Base-by-base conservation (phyloP, 2,329 filamentous ascomycete genomes). In the Talaromyces albobiverticillius region DNA sequence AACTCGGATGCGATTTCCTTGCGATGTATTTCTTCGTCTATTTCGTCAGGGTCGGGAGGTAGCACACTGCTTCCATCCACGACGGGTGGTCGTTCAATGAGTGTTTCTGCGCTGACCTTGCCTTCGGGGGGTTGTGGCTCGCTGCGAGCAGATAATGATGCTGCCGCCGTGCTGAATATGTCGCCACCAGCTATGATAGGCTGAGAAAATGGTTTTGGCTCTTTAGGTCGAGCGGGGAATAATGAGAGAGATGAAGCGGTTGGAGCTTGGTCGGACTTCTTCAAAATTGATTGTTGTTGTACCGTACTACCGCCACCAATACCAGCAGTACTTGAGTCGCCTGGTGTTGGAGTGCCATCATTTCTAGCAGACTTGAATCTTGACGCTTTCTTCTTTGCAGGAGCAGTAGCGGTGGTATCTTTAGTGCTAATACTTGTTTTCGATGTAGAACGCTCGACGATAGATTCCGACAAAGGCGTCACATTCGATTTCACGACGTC, bases 1-100 rank as follows among this genome's bases (percentile, higher is more conserved):
- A 95, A 95, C 66, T 95, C 89, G 34, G 84, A 82, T 7, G 89
- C 86, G 13, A 95, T 85, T 68, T 95, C 88, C 58, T 89, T 85
- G 51, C 88, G 82, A 48, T 93, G 77, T 26, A 92, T 75, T 18
- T 84, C 79, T 4, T 88, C 83, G 61, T 96, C 88, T 36, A 93
- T 77, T 60, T 89, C 86, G 60, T 88, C 82, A 0, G 83, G 82
- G 57, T 79, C 76, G 1, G 74, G 74, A 52, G 59, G 72, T 1
- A 57, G 52, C 10, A 60, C 63, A 2, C 58, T 64, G 1, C 67
- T 56, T 2, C 71, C 62, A 26, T 53, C 26, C 3, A 20, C 13
- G 3, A 42, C 46, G n/a, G 42, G 40, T 36, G 49, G 50, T 18
- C 82, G 79, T 65, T 86, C 83, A 31, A 84, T 67, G 11, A 86